These are phyloP conservation scores for Leccinum subspadiceum DNA, from an alignment of 1,284 basidiomycete genomes.

Conservation along the genomic window DNA sequence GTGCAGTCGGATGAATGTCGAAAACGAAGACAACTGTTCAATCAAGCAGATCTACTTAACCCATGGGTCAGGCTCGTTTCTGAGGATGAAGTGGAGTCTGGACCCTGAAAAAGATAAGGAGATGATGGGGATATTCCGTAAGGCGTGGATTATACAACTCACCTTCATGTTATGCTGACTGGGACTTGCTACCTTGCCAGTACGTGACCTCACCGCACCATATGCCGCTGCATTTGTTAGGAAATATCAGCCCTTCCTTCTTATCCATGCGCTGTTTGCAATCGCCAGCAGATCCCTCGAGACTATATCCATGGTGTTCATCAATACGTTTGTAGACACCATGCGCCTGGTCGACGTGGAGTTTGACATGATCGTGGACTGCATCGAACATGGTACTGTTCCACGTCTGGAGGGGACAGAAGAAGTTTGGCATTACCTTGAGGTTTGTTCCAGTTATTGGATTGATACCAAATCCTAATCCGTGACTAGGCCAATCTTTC, in stretches of 20 bases:
- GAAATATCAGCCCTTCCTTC: not conserved
- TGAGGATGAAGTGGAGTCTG: not conserved
- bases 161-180: not conserved
- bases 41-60: not conserved
- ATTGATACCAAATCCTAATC: not conserved
- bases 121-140: not conserved
- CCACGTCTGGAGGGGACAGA: constrained; percentile 12
- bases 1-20: not conserved
- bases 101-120: not conserved
- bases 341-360: constrained; percentile 1
- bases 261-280: not conserved
- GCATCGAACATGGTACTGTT: constrained; percentile 8
- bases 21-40: not conserved
- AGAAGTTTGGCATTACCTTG: not conserved
- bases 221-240: not conserved
- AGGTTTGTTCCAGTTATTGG: constrained; percentile 3
- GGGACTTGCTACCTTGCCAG: not conserved
- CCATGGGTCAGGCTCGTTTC: not conserved
- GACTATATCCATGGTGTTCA: not conserved
- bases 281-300: not conserved
- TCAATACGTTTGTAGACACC: not conserved
- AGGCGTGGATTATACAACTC: not conserved
- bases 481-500: not conserved
- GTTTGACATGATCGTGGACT: constrained; percentile 11
- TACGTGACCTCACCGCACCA: not conserved